phyloP scores from a whole-genome alignment of 2,329 filamentous ascomycete species.

The Zasmidium cellare region DNA sequence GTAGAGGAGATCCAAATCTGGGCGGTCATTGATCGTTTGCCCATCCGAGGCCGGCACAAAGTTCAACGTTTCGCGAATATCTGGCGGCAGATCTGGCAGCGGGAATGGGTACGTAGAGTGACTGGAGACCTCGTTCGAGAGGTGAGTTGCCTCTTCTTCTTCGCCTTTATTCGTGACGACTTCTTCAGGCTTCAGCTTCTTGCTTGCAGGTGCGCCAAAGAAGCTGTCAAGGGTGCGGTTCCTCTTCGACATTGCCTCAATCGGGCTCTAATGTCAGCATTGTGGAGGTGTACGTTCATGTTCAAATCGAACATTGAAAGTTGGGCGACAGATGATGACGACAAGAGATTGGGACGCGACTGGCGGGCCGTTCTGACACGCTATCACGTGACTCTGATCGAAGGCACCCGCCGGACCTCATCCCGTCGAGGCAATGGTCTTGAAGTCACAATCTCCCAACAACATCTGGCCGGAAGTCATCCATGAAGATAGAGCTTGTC shows the following conservation, averaged over 20 bases:
- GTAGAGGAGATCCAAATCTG: constrained; percentile 71
- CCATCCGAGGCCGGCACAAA: constrained; percentile 50
- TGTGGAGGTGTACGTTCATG: constrained; percentile 1
- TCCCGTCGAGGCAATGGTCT: not conserved
- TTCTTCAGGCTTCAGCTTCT: constrained; percentile 38
- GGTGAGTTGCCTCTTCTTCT: constrained; percentile 1
- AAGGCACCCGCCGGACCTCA: not conserved
- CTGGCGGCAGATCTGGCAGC: constrained; percentile 49
- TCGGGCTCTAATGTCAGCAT: too few species aligned
- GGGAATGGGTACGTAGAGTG: constrained; percentile 57
- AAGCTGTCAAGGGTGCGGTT: constrained; percentile 70
- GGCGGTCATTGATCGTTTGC: constrained; percentile 63
- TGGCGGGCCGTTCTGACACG: too few species aligned
- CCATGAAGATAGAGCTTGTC: not conserved
- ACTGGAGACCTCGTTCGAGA: constrained; percentile 33
- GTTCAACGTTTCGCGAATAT: constrained; percentile 44
- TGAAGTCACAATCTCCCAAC: too few species aligned
- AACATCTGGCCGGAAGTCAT: not conserved
- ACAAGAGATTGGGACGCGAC: too few species aligned
- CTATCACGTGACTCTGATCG: too few species aligned
- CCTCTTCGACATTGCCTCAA: constrained; percentile 39
- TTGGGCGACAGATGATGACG: not conserved
- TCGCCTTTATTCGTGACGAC: not conserved
- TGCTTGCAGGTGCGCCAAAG: constrained; percentile 56
- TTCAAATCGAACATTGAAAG: not conserved